Evolutionary conservation across 352 stramenopile species (phyloP), one percentile per base, ranked within the genome.

Genomic region (Phytophthora vignae): DNA sequence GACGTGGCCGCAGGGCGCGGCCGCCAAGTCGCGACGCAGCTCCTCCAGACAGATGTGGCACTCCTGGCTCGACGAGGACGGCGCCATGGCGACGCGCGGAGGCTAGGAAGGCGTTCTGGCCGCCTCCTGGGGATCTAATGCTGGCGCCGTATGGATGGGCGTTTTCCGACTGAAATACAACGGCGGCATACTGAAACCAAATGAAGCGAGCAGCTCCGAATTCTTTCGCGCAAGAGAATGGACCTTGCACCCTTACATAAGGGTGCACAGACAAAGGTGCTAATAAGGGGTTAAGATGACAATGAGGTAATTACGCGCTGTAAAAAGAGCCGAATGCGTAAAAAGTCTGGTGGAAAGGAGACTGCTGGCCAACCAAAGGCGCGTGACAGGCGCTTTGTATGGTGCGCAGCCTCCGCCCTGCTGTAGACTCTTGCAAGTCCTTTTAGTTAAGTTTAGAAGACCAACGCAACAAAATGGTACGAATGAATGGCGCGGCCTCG

Each of bases 361-460:
- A 77, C 67, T 83, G 67, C 78, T 76, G 64, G 79, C 79, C 75
- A 82, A 73, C 65, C 62, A 67, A 49, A 74, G 60, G 69, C 63
- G 53, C 33, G 52, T 79, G 70, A 80, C 66, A 62, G 57, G 72
- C 33, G 36, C 40, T 78, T 76, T 82, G 76, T 82, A 83, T 81
- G 57, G 53, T 44, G 55, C 49, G 38, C 27, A 38, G 55, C 50
- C 25, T 42, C 55, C 31, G 40, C 27, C 17, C 25, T n/a, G 27
- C 21, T 44, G 68, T 75, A 74, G 74, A 76, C 74, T 87, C 67
- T 29, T 21, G 76, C 65, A 79, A 70, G 56, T 64, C 48, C 38
- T 69, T 67, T 90, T 91, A 94, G 78, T 94, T 91, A 89, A 90
- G 84, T 94, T 94, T 94, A 94, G 84, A 92, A 94, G 85, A 91